Base-by-base conservation (phyloP, 768 basidiomycete species). In the Rhodotorula toruloides region DNA sequence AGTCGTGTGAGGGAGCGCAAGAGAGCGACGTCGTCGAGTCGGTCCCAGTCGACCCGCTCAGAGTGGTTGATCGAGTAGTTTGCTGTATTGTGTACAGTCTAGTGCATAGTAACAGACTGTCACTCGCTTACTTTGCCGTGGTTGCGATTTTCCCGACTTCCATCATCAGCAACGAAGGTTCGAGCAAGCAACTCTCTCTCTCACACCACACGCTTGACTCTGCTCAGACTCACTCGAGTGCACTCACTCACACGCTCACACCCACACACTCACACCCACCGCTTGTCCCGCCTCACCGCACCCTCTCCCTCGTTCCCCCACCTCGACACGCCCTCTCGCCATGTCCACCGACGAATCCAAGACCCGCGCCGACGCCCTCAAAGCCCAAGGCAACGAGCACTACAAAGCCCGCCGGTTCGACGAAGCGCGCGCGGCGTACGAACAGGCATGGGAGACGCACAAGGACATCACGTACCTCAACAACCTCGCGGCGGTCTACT, bases 401-500 rank as follows among this genome's bases (percentile, higher is more conserved):
- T 75, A 75, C 73, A 75, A 75, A 62, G 32, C 54, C 74, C 84
- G 89, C 66, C 82, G 87, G 50, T 90, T 98, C 72, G 84, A 82
- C 34, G 83, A 84, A 65, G 94, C 96, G 27, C 84, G 84, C 54
- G 80, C 81, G 63, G 81, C 84, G 69, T 99, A 90, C 80, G 79
- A 84, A 72, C 85, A 87, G 75, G 96, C 96, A 9, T 98, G 93
- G 92, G 90, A 94, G 67, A 74, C 84, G 25, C 93, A 86, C 84
- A 89, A 94, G 79, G 92, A 99, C 76, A 82, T 97, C 67, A 89
- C 91, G 17, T 97, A 86, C 83, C 81, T 98, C 63, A 91, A 91
- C 54, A 99, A 99, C 78, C 78, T 93, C 49, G 86, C 85, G 87
- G 96, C 96, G 62, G 91, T 86, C 13, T 89, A 93, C 79, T 92